phyloP scores from a whole-genome alignment of 176 grass and related monocot species.

The Lolium rigidum region DNA sequence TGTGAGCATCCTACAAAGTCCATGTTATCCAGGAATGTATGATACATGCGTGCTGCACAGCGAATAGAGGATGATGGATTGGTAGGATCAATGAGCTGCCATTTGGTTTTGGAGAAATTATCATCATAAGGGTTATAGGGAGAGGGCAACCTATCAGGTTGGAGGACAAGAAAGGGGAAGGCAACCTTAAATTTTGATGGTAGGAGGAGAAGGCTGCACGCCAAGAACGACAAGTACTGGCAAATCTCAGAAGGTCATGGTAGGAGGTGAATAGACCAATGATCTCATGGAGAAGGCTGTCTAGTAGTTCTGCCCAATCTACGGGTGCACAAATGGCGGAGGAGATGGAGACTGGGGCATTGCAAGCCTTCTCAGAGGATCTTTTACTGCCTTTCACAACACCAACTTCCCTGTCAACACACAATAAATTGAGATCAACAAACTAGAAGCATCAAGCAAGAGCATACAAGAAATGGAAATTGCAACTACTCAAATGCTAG shows the following conservation, averaged over 20 bases:
- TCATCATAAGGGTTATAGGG: not conserved
- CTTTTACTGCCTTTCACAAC: not conserved
- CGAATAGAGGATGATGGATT: not conserved
- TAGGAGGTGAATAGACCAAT: constrained; percentile 1
- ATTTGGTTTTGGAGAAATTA: not conserved
- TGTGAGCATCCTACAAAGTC: constrained; percentile 12
- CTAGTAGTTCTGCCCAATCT: not conserved
- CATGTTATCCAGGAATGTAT: not conserved
- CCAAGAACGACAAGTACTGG: not conserved
- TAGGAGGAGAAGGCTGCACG: constrained; percentile 1
- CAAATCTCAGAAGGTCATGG: not conserved
- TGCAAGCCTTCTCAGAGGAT: not conserved
- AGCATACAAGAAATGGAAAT: not conserved
- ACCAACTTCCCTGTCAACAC: constrained; percentile 7
- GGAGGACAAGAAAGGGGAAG: not conserved
- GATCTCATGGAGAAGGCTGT: not conserved
- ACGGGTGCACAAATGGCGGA: not conserved
- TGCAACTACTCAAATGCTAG: not conserved
- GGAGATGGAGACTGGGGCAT: not conserved
- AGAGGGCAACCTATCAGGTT: not conserved
- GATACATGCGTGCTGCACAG: not conserved
- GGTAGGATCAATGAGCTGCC: not conserved
- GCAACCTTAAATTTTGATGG: not conserved
- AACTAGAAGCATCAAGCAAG: not conserved
- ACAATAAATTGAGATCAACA: not conserved